These are phyloP conservation scores for Clausena lansium DNA, from an alignment of 345 rosid genomes.

Conservation along the genomic window DNA sequence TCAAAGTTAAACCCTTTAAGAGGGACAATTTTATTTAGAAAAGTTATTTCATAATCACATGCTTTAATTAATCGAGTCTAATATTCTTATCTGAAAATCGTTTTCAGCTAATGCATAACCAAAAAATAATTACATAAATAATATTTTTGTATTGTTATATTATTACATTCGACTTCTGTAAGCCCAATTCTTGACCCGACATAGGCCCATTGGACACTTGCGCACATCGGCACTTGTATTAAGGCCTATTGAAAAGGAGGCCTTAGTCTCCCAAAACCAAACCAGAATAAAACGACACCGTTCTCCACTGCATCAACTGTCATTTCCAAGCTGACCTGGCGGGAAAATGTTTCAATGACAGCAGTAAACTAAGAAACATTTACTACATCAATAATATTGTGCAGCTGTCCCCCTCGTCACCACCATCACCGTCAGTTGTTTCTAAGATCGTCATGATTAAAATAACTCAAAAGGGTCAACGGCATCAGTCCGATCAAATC, in stretches of 20 bases:
- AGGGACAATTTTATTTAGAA: not conserved
- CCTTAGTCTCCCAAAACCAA: not conserved
- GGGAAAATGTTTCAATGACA: not conserved
- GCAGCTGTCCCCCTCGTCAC: not conserved
- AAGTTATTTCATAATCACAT: not conserved
- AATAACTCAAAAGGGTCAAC: not conserved
- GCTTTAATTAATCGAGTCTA: not conserved
- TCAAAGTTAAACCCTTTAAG: not conserved
- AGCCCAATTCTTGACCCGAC: no score
- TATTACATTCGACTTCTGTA: no score
- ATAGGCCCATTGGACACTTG: no score
- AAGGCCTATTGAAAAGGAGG: no score
- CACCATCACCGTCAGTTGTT: conserved; percentile 7
- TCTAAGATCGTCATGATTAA: not conserved
- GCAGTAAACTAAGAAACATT: not conserved
- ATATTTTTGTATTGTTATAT: no score
- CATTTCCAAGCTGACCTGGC: conserved; percentile 30
- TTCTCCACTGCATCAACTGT: not conserved
- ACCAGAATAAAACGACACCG: not conserved
- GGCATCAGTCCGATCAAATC: conserved; percentile 7
- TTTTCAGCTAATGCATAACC: no score
- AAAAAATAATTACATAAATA: no score
- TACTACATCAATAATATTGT: not conserved
- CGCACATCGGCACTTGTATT: no score
- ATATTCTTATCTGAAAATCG: no score